Conservation (phyloP, 2,329 filamentous ascomycete species). For the Botrytis fragariae region DNA sequence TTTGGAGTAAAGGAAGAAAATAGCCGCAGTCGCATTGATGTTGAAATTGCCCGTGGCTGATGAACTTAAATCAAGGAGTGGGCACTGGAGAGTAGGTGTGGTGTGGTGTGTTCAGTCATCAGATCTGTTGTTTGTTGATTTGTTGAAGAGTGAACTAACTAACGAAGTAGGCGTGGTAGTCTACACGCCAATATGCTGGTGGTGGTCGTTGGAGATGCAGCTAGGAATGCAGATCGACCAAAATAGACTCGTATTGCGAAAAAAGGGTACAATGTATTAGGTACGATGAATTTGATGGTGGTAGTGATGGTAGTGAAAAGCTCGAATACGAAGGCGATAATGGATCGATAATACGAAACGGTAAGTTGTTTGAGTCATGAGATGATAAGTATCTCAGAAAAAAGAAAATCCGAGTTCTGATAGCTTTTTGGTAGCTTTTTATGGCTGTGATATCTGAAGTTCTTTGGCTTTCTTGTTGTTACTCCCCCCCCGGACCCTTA, state of each 20-base stretch:
- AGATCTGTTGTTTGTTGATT: not conserved
- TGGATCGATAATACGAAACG: not conserved
- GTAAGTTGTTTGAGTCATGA: not conserved
- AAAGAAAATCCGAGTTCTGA: not conserved
- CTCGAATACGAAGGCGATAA: conserved; percentile 1
- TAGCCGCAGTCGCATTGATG: not conserved
- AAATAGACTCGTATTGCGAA: conserved; percentile 12
- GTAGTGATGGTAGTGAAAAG: not conserved
- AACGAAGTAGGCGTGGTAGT: not conserved
- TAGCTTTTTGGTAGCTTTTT: not conserved
- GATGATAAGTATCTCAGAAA: not conserved
- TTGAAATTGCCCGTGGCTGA: not conserved
- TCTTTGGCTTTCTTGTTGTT: not conserved
- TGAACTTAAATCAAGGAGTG: not conserved
- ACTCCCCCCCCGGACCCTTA: not conserved
- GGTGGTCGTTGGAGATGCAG: not conserved
- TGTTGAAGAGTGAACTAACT: not conserved
- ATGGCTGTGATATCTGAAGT: not conserved
- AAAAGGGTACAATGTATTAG: not conserved
- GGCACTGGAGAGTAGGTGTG: not conserved
- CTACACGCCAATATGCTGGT: not conserved
- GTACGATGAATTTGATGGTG: not conserved
- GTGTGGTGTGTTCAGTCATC: not conserved
- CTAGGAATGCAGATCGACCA: conserved; percentile 5
- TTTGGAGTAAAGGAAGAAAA: not conserved